Conservation (phyloP, 164 flowering plant species). For the Macadamia integrifolia region DNA sequence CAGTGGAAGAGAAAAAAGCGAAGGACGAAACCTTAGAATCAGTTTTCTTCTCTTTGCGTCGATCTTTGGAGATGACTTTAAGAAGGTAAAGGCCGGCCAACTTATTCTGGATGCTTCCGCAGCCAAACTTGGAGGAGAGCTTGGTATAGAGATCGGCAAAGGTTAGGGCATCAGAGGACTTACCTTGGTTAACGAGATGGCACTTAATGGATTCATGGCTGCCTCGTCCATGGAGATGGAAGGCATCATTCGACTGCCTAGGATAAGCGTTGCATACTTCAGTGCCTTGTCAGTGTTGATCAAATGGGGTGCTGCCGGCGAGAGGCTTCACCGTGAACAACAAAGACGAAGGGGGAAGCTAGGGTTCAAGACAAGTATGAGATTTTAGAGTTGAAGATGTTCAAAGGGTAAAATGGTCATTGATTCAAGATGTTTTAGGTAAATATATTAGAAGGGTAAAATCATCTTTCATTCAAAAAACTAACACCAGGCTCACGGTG, state of each 20-base stretch:
- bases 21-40: slow-evolving; percentile 25
- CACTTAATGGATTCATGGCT: slow-evolving; percentile 88
- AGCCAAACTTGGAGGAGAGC: slow-evolving; percentile 60
- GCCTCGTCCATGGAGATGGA: slow-evolving; percentile 72
- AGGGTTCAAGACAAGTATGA: too few species aligned
- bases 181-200: slow-evolving; percentile 74
- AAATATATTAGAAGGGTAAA: too few species aligned
- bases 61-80: slow-evolving; percentile 68
- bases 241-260: slow-evolving; percentile 78
- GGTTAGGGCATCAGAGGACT: slow-evolving; percentile 78
- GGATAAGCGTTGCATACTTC: slow-evolving; percentile 68
- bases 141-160: slow-evolving; percentile 83
- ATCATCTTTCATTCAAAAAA: too few species aligned
- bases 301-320: too few species aligned
- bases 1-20: slow-evolving; percentile 25
- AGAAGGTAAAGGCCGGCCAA: slow-evolving; percentile 89
- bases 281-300: slow-evolving; percentile 37
- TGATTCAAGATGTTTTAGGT: too few species aligned
- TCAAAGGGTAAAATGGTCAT: too few species aligned
- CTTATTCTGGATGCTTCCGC: slow-evolving; percentile 65
- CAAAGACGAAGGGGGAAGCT: too few species aligned
- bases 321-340: too few species aligned
- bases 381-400: too few species aligned
- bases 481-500: too few species aligned
- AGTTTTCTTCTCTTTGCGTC: slow-evolving; percentile 19